Evolutionary conservation across 2,329 filamentous ascomycete genomes (phyloP).

Genomic region (Botryotinia convoluta): DNA sequence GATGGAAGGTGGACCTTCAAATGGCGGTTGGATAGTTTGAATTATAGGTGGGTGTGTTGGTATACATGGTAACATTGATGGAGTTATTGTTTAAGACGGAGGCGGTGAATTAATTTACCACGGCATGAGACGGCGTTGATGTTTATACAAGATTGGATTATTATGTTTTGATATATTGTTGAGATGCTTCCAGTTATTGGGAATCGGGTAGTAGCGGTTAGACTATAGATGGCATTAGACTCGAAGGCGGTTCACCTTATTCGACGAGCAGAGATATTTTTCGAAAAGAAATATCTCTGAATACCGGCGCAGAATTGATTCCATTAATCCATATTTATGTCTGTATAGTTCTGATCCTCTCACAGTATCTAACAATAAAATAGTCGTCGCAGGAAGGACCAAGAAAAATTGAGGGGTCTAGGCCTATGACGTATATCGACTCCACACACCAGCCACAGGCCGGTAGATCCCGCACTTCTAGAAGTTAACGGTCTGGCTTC

Average conservation of each 20-base stretch:
- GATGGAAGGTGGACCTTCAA: rapidly evolving
- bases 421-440: background rate
- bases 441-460: background rate
- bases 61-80: background rate
- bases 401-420: background rate
- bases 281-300: background rate
- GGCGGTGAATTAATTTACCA: rapidly evolving
- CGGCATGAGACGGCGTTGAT: background rate
- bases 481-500: background rate
- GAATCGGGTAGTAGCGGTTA: background rate
- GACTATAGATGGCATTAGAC: background rate
- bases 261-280: background rate
- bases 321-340: background rate
- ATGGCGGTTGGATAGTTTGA: background rate
- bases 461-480: background rate
- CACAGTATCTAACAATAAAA: background rate
- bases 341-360: background rate
- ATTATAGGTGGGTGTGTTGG: background rate
- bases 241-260: background rate
- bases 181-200: background rate
- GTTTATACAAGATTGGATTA: background rate
- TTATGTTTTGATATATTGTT: background rate
- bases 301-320: no score
- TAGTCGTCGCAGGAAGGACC: background rate
- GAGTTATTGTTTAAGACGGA: background rate